These are phyloP conservation scores for Cucurbita pepo DNA, from an alignment of 306 rosid species.

Conservation along the genomic window DNA sequence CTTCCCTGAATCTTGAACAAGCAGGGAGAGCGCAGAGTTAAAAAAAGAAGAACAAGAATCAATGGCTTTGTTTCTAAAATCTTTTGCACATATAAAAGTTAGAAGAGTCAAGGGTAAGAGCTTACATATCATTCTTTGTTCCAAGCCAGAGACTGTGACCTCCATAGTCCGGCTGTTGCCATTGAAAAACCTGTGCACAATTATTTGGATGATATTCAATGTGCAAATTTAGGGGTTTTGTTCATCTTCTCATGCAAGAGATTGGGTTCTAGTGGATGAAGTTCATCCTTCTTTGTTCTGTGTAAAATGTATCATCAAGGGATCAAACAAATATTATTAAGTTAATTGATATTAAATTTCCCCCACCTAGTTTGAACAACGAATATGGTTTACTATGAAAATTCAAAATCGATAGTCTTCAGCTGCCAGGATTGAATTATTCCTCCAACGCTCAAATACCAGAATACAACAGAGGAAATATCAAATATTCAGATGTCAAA, in stretches of 20 bases:
- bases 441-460: background rate
- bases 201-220: background rate
- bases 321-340: background rate
- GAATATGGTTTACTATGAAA: background rate
- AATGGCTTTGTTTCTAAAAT: background rate
- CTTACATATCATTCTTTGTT: background rate
- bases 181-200: background rate
- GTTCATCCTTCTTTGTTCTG: background rate
- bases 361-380: background rate
- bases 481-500: background rate
- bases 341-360: background rate
- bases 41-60: background rate
- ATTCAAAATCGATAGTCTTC: background rate
- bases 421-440: background rate
- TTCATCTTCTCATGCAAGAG: background rate
- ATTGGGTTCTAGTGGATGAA: background rate
- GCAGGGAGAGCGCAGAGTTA: background rate
- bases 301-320: background rate
- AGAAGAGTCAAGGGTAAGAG: background rate
- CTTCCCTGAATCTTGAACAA: constrained; percentile 40
- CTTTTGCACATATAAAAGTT: background rate
- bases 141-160: background rate
- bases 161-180: background rate
- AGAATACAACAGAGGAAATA: background rate
- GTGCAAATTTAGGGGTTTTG: background rate